Evolutionary conservation across 768 basidiomycete species (phyloP), one percentile per base, ranked within the genome.

Genomic region (Jaapia argillacea): DNA sequence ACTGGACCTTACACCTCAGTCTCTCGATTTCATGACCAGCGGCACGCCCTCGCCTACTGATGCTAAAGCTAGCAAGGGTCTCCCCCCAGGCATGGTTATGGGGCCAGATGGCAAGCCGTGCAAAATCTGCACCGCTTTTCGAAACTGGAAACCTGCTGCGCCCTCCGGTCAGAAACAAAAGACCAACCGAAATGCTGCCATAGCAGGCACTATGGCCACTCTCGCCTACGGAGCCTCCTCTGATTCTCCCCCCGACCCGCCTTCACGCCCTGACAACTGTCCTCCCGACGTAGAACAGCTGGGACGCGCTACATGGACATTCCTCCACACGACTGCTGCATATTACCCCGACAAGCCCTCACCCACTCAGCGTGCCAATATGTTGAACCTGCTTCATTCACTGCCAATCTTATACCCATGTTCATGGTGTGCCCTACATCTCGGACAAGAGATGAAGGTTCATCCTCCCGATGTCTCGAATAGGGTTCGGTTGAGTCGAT

Each of bases 41-140:
- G 41, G 23, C 25, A 33, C 22, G 13, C 18, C 45, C 40, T 26
- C 48, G n/a, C n/a, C 16, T 14, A 20, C 23, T 18, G 45, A 48
- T 38, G 31, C 28, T 16, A 33, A 33, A 10, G 28, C 28, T 10
- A 16, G 28, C 40, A 45, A 51, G 27, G n/a, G 61, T n/a, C 55
- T 84, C 23, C 84, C 86, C 1, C 84, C 87, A 5, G 90, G 89
- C 2, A 81, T 90, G 71, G 75, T 93, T 44, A 65, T 98, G 51
- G 92, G 88, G 1, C 85, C 89, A 10, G 89, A 97, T 50, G 93
- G 94, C 16, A 96, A 92, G 60, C 90, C 88, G 1, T 97, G 94
- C 72, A 94, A 90, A 65, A 79, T 87, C 23, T 93, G 91, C 54
- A 85, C 79, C 33, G 81, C 84, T 24, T 88, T 86, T 61, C 77